Conservation (phyloP, 768 basidiomycete genomes). For the Phlebiopsis gigantea region DNA sequence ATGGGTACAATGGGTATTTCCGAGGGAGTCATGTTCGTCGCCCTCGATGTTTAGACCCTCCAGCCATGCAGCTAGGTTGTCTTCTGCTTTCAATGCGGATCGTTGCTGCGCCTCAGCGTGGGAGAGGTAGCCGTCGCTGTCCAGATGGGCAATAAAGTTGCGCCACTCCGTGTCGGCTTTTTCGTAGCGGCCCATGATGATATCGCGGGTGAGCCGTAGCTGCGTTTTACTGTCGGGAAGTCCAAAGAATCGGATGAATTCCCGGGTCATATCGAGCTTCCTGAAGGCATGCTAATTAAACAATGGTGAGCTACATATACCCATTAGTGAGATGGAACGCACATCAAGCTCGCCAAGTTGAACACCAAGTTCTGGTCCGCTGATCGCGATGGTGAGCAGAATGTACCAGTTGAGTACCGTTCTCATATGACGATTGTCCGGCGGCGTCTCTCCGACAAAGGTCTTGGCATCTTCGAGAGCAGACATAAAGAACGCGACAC, state of each 20-base stretch:
- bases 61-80: constrained; percentile 56
- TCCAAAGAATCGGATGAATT: constrained; percentile 44
- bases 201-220: constrained; percentile 46
- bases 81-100: constrained; percentile 39
- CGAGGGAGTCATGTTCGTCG: constrained; percentile 16
- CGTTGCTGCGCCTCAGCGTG: constrained; percentile 22
- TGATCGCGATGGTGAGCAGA: constrained; percentile 45
- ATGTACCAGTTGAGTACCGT: constrained; percentile 57
- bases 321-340: constrained; percentile 9
- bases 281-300: constrained; percentile 28
- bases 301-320: background rate
- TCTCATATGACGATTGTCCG: constrained; percentile 57
- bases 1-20: constrained; percentile 31
- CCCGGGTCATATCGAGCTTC: constrained; percentile 46
- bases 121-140: background rate
- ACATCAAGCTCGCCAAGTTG: constrained; percentile 52
- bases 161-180: constrained; percentile 44
- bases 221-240: constrained; percentile 44
- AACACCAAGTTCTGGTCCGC: constrained; percentile 42
- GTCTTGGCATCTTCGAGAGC: constrained; percentile 56
- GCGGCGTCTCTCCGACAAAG: constrained; percentile 52
- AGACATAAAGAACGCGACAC: constrained; percentile 53
- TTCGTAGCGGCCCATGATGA: constrained; percentile 42
- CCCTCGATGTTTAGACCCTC: constrained; percentile 39
- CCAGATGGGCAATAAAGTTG: constrained; percentile 32